Base-by-base conservation (phyloP, 345 rosid species). In the Limnanthes douglasii region DNA sequence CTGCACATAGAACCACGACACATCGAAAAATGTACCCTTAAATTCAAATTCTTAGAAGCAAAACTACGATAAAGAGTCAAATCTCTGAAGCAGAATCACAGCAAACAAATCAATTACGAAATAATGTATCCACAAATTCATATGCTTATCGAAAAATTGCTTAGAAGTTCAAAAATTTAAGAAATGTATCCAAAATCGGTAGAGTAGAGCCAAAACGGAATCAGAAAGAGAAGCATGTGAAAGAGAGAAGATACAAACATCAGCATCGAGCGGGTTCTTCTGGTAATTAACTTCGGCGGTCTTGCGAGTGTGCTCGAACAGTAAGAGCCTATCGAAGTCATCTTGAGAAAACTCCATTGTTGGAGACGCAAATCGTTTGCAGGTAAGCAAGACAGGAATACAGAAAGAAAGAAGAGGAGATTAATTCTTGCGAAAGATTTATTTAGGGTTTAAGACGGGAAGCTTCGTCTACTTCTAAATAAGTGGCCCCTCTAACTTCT, bases 241-340 rank as follows among this genome's bases (percentile, higher is more conserved):
- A 12, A 10, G 31, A 16, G 19, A 32, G 14, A 20, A 37, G 33
- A 39, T 1, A 30, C 51, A 12, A 49, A 84, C 92, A 24, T 70
- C 78, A 32, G 68, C 64, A 46, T 83, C 78, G 37, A 65, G 72
- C 49, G 86, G 81, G 54, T 75, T 62, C 18, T 41, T 58, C 14
- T 48, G 47, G 53, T 84, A 70, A 61, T 62, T 51, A 21, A 52
- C 32, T 63, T 75, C 95, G 4, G 73, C 66, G 1, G 54, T 23
- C 48, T 68, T 62, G 5, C 88, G 78, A 41, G 61, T 34, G 36
- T 60, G 74, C 45, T 73, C 93, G 44, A 56, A 49, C 55, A 60
- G 18, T 13, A 78, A 7, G 23, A 75, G 56, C 53, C 74, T 64
- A 28, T 70, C 70, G 44, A 75, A 58, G 21, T 84, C 84, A 5